phyloP scores from a whole-genome alignment of 768 basidiomycete genomes.

The Antrodiella citrinella region DNA sequence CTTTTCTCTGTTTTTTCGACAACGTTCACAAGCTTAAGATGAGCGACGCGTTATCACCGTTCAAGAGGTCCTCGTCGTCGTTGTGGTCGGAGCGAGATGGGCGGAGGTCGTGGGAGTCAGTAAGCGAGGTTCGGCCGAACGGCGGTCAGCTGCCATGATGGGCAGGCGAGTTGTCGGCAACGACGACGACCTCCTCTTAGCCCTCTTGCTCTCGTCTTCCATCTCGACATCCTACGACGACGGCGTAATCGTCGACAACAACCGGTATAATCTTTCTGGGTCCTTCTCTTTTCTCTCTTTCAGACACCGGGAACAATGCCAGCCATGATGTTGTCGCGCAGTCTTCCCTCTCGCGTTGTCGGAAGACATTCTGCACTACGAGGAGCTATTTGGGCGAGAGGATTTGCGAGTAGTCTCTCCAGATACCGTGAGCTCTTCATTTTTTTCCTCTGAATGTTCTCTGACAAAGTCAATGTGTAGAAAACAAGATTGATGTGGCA shows the following conservation, averaged over 20 bases:
- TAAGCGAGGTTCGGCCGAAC: background rate
- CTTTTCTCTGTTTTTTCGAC: too few species aligned
- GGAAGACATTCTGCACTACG: background rate
- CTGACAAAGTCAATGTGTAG: constrained; percentile 6
- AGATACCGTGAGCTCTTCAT: constrained; percentile 7
- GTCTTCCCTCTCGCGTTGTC: background rate
- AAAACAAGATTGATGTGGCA: constrained; percentile 64
- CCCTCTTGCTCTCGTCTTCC: background rate
- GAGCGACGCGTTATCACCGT: background rate
- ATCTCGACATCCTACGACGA: background rate
- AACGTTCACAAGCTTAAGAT: too few species aligned
- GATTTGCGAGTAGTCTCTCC: constrained; percentile 7
- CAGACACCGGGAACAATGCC: background rate
- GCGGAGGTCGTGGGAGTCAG: background rate
- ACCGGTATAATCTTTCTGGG: too few species aligned
- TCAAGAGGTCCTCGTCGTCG: background rate
- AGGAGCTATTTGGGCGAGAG: constrained; percentile 1
- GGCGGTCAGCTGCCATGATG: background rate
- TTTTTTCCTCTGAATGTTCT: background rate
- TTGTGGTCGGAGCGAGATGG: background rate
- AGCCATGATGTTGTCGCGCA: background rate
- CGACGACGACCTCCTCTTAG: background rate
- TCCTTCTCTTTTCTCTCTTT: background rate
- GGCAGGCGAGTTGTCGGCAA: background rate
- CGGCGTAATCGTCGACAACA: too few species aligned